Base-by-base conservation (phyloP, 441 rosid genomes). In the Theobroma grandiflorum region DNA sequence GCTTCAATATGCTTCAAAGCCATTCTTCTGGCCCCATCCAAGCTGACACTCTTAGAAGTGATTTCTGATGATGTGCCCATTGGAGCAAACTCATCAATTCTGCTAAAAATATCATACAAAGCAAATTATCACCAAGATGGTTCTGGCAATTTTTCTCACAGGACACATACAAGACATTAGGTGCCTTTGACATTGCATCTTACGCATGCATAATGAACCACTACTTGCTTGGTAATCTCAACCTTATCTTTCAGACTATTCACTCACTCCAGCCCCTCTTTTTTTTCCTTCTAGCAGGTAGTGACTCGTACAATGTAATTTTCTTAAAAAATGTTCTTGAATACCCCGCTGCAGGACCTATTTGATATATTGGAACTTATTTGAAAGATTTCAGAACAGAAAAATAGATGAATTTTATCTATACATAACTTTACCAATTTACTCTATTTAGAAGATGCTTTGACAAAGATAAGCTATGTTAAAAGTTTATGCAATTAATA, bases 1-100 rank as follows among this genome's bases (percentile, higher is more conserved):
- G 89, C 85, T 62, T 92, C 93, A 55, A 97, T 91, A 79, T 92
- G 89, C 85, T 91, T 92, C 88, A 95, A 84, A 59, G 99, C 99
- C 94, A 88, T 86, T 82, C 89, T 87, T 87, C 91, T 89, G 73
- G 98, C 92, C 59, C 94, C 97, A 82, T 93, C 97, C 79, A 97
- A 89, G 88, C 86, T 97, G 82, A 90, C 88, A 75, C 84, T 88
- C 85, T 97, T 97, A 31, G 94, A 93, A 71, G 85, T 83, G 88
- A 87, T 88, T 80, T 90, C 97, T 18, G 91, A 83, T 75, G 94
- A 84, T 69, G 91, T 83, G 78, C 96, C 98, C 69, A 84, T 68
- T 68, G 88, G 49, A 26, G 95, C 92, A 82, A 81, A 85, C 81
- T 91, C 97, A 80, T 97, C 97, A 94, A 89, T 91, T 89, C 99